Percentiles rank a stretch among this genome's conserved stretches.
Evolutionary conservation across 805 yeast species (phyloP).

Genomic region (Ogataea zsoltii): DNA sequence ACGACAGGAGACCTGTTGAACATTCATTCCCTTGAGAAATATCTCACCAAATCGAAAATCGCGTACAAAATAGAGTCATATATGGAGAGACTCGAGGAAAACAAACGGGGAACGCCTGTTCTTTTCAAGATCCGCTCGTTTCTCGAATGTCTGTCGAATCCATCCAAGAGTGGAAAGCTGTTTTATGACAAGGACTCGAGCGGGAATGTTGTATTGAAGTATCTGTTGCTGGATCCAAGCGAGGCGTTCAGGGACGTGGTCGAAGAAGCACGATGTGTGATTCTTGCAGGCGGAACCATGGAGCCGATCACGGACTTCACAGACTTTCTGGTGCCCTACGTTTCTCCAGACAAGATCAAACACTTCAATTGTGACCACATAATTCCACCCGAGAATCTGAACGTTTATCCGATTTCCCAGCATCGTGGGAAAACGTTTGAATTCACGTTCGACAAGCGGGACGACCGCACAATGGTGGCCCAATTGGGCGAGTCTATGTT

Average conservation of each 20-base stretch:
- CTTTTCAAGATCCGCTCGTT: constrained; percentile 68
- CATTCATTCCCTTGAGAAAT: constrained; percentile 63
- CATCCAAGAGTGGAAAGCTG: constrained; percentile 73
- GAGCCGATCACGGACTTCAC: constrained; percentile 78
- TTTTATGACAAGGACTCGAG: constrained; percentile 55
- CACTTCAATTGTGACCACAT: constrained; percentile 81
- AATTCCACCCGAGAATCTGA: constrained; percentile 67
- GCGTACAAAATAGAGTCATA: constrained; percentile 83
- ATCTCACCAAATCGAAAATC: constrained; percentile 66
- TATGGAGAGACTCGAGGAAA: constrained; percentile 19
- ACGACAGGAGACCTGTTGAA: constrained; percentile 73
- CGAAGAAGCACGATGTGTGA: constrained; percentile 63
- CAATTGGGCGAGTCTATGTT: constrained; percentile 52
- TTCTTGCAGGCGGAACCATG: constrained; percentile 95
- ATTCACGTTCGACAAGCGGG: constrained; percentile 70
- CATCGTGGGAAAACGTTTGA: constrained; percentile 41
- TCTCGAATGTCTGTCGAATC: constrained; percentile 64
- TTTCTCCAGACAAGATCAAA: constrained; percentile 42
- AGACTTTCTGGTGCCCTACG: constrained; percentile 63
- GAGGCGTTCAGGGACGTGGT: constrained; percentile 66
- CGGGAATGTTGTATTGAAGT: constrained; percentile 47
- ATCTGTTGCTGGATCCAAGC: constrained; percentile 79
- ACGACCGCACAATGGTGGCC: constrained; percentile 43
- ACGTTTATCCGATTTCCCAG: constrained; percentile 53
- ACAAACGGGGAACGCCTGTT: constrained; percentile 43